These are phyloP conservation scores for Phellopilus nigrolimitatus DNA, from an alignment of 1,284 basidiomycete genomes.

Conservation along the genomic window DNA sequence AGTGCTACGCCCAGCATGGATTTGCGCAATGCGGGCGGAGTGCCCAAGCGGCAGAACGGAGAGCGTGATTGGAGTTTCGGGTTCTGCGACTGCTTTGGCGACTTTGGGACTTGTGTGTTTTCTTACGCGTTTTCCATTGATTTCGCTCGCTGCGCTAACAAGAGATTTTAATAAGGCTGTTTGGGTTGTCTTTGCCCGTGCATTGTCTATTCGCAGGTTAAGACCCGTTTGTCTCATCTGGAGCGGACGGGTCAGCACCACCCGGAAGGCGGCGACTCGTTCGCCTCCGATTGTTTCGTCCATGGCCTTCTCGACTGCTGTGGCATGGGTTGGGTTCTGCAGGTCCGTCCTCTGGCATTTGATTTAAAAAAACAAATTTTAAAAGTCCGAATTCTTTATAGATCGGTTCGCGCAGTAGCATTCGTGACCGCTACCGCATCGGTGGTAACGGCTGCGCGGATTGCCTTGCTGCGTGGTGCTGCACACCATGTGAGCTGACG, in stretches of 20 bases:
- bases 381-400: conserved; percentile 20
- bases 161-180: neutral
- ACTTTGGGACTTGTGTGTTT: conserved; percentile 33
- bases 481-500: conserved; percentile 43
- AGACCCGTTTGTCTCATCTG: conserved; percentile 23
- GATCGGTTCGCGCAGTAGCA: conserved; percentile 36
- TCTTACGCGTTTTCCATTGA: neutral
- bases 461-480: conserved; percentile 39
- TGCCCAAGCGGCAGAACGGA: conserved; percentile 35
- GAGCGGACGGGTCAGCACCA: conserved; percentile 22
- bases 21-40: conserved; percentile 34
- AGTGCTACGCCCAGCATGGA: conserved; percentile 16
- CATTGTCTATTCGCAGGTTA: conserved; percentile 26
- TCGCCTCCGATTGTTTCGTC: conserved; percentile 23
- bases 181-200: conserved; percentile 22
- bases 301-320: conserved; percentile 27
- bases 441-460: conserved; percentile 37
- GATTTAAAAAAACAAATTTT: neutral
- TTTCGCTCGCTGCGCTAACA: too few relatives aligned
- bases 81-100: conserved; percentile 34
- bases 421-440: conserved; percentile 43
- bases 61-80: conserved; percentile 42
- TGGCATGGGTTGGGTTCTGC: conserved; percentile 37
- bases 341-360: conserved; percentile 30
- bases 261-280: conserved; percentile 22